Conservation (phyloP, 2,329 filamentous ascomycete species). For the Dactylellina sp. region DNA sequence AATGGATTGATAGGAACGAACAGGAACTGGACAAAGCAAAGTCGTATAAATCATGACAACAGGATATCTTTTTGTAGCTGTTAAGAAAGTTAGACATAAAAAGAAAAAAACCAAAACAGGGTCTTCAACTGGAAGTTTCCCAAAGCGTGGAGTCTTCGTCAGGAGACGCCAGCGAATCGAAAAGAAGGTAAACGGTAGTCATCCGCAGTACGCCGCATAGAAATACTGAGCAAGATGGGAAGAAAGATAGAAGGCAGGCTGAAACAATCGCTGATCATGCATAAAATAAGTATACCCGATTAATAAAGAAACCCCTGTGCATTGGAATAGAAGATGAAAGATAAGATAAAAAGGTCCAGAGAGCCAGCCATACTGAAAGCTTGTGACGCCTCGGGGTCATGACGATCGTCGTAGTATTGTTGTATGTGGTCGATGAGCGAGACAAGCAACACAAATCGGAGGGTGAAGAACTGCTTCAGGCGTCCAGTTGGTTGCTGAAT, state of each 20-base stretch:
- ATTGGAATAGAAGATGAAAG: slow-evolving; percentile 9
- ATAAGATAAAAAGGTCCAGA: slow-evolving; percentile 21
- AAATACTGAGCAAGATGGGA: slow-evolving; percentile 28
- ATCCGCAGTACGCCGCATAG: slow-evolving; percentile 44
- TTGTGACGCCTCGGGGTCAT: slow-evolving; percentile 19
- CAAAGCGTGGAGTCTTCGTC: slow-evolving; percentile 7
- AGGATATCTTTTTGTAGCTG: slow-evolving; percentile 29
- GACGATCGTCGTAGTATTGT: slow-evolving; percentile 8
- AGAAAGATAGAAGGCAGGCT: slow-evolving; percentile 11
- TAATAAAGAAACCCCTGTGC: slow-evolving; percentile 31
- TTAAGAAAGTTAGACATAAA: slow-evolving; percentile 5
- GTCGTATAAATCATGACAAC: slow-evolving; percentile 31
- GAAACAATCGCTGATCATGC: slow-evolving; percentile 45
- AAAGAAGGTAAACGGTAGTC: slow-evolving; percentile 32
- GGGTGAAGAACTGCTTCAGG: background rate
- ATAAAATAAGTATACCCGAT: slow-evolving; percentile 32
- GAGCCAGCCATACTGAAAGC: slow-evolving; percentile 24
- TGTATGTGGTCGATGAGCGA: background rate
- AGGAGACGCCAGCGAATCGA: slow-evolving; percentile 19
- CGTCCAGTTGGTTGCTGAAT: slow-evolving; percentile 15
- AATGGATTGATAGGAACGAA: slow-evolving; percentile 35
- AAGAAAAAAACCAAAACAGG: background rate
- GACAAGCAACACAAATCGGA: background rate
- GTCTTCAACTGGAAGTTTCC: slow-evolving; percentile 27
- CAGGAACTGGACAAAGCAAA: slow-evolving; percentile 31